Conservation (phyloP, 2,329 filamentous ascomycete species). For the Westerdykella aurantiaca region DNA sequence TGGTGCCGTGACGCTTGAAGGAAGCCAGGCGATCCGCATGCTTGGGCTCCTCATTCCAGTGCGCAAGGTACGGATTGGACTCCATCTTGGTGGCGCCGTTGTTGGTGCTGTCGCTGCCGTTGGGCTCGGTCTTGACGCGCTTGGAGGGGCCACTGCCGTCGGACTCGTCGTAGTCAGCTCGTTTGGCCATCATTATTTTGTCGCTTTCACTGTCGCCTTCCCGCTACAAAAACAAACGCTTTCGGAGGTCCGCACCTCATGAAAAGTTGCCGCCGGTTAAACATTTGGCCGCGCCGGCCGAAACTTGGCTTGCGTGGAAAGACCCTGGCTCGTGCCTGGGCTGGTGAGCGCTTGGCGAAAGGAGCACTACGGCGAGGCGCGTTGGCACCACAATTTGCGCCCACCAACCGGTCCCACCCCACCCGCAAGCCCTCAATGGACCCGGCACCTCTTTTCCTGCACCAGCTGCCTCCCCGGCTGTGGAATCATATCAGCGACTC, state of each 20-base stretch:
- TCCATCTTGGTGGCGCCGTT: constrained; percentile 40
- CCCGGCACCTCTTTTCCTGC: neutral
- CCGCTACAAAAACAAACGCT: constrained; percentile 1
- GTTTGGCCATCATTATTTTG: constrained; percentile 49
- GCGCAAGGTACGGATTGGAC: constrained; percentile 85
- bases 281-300: constrained; percentile 8
- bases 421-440: neutral
- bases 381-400: no score
- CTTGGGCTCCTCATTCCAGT: constrained; percentile 61
- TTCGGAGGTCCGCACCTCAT: neutral
- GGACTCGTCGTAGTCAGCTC: constrained; percentile 45
- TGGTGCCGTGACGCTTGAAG: constrained; percentile 75
- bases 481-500: neutral
- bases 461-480: neutral
- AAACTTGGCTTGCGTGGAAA: no score
- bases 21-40: constrained; percentile 46
- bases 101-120: constrained; percentile 23
- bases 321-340: no score
- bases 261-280: constrained; percentile 23
- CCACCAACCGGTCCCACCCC: neutral
- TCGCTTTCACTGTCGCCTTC: constrained; percentile 2
- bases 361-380: no score
- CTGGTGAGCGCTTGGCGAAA: no score
- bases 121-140: constrained; percentile 40
- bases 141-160: constrained; percentile 46